Percentiles rank a stretch among this genome's conserved stretches.
Conservation (phyloP, 768 basidiomycete genomes). For the Lentinula detonsa region DNA sequence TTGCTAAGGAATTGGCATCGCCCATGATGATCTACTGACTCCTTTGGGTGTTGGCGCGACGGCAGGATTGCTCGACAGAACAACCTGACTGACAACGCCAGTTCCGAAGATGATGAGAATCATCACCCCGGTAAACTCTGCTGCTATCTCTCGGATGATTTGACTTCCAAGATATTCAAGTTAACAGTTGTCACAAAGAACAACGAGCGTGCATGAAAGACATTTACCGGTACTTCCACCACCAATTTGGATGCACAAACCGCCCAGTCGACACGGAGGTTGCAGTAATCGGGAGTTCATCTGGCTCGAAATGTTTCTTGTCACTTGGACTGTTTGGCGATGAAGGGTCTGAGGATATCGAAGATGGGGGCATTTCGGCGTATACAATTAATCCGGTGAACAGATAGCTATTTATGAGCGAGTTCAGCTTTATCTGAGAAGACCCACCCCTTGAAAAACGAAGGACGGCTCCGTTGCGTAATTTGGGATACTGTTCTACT, state of each 20-base stretch:
- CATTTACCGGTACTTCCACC: constrained; percentile 4
- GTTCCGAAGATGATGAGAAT: constrained; percentile 39
- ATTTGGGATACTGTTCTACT: background rate
- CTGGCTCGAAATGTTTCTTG: background rate
- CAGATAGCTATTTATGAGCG: background rate
- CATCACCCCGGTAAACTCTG: constrained; percentile 40
- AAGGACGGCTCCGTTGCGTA: background rate
- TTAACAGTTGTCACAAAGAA: background rate
- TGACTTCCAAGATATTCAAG: background rate
- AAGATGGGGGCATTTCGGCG: background rate
- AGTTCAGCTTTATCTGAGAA: background rate
- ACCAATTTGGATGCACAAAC: constrained; percentile 3
- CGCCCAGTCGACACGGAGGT: background rate
- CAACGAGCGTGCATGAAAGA: background rate
- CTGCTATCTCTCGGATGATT: constrained; percentile 29
- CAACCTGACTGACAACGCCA: constrained; percentile 36
- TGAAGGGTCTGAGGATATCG: background rate
- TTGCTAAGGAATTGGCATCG: background rate
- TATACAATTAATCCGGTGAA: background rate
- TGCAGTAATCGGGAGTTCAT: background rate
- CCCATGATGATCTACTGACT: constrained; percentile 12
- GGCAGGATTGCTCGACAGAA: constrained; percentile 26
- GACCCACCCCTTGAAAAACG: background rate
- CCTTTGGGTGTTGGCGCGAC: constrained; percentile 35
- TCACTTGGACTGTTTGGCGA: background rate